Base-by-base conservation (phyloP, 768 basidiomycete genomes). In the Tulasnella sp. region DNA sequence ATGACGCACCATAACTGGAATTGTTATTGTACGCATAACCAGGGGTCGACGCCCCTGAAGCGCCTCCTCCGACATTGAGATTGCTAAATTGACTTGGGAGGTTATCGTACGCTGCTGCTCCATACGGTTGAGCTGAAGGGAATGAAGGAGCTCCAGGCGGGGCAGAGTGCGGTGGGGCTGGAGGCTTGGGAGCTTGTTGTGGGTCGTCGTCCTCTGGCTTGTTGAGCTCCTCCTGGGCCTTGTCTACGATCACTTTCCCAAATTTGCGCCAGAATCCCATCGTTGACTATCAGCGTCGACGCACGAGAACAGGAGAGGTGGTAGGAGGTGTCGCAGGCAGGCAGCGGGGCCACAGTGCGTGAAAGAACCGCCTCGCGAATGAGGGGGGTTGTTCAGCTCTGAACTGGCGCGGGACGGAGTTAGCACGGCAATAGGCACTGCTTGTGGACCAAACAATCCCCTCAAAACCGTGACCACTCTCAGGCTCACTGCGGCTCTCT, bases 351-450 rank as follows among this genome's bases (percentile, higher is more conserved):
- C 29, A 31, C 25, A 64, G 29, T 49, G 45, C 45, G 45, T 49
- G 45, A 49, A 49, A 15, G 17, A 49, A 14, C 58, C 58, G 58
- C 58, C 58, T 64, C 58, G n/a, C 58, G 58, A 64, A 25, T 25
- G 58, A 64, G 58, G 58, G 58, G 58, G 58, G 58, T 64, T 64
- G 58, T 64, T 64, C 58, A 29, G 58, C 58, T 64, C 58, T 64
- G 58, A 64, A 64, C 58, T 15, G 58, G 29, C 6, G n/a, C 58
- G 29, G 29, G 29, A 64, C 58, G 58, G 58, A 31, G 25, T 64
- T 64, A 31, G 58, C 31, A 31, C 58, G 58, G 58, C n/a, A 25
- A 64, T 64, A 64, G 29, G 58, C 58, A 31, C 6, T 25, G 58
- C 54, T 3, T n/a, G n/a, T n/a, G 2, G 3, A 31, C 58, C 58